Evolutionary conservation across 768 basidiomycete genomes (phyloP), one percentile per base, ranked within the genome.

Genomic region (Suillus brevipes): DNA sequence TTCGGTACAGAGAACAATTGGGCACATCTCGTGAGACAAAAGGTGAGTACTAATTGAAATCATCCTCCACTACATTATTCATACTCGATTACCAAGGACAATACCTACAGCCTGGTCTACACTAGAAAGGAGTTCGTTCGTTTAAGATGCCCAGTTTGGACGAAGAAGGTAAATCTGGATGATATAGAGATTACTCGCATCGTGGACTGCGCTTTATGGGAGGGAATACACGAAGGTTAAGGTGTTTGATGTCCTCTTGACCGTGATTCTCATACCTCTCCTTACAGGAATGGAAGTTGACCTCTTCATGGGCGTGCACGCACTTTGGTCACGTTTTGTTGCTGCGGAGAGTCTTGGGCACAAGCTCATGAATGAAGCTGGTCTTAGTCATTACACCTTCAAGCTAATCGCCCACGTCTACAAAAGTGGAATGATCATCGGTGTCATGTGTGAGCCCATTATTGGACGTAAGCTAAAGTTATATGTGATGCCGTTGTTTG

Each of bases 101-200:
- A 63, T 16, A 67, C 43, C 3, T 74, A 75, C 45, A 69, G 69
- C 18, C 60, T 78, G 53, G 66, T 69, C n/a, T 78, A 77, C 59
- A 66, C 20, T 56, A 70, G 71, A 50, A 75, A 70, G 34, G 66
- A 31, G 36, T 60, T 69, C 36, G 31, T 77, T 12, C 61, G 62
- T 42, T 20, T 59, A 28, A 60, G 70, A 36, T 70, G 68, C 34
- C 63, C 57, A 3, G 72, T 78, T 66, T 78, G 75, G 75, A 75
- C 74, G 43, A 77, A 76, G 69, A 75, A 76, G 76, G 73, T 73
- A 12, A 72, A 78, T 37, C 20, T 76, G 49, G 67, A 70, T 52
- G 73, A 76, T 52, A 77, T 78, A 6, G 76, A 76, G 66, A 4
- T 77, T 43, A 75, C 75, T 13, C 73, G 75, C 31, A 68, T 77